Evolutionary conservation across 1,284 basidiomycete genomes (phyloP).

Genomic region (Cutaneotrichosporon daszewskae): DNA sequence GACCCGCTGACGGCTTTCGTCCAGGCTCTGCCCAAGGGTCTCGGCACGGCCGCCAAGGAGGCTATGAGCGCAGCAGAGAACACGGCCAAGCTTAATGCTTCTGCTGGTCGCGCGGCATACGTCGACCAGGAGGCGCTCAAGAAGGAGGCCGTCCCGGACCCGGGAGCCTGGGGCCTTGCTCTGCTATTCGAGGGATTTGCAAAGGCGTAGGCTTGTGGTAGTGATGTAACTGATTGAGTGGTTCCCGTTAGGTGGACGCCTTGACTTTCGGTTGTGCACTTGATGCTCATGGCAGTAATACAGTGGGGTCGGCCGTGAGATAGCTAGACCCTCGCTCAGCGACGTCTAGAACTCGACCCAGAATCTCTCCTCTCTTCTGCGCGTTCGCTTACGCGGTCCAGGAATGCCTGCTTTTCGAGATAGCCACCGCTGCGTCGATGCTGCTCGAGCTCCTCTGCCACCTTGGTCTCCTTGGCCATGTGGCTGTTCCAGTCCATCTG

Average conservation of each 20-base stretch:
- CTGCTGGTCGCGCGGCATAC: slow-evolving; percentile 84
- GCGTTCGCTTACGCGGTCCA: slow-evolving; percentile 43
- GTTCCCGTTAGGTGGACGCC: no score
- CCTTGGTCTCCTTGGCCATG: slow-evolving; percentile 19
- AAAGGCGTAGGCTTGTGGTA: slow-evolving; percentile 1
- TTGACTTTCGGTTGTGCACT: no score
- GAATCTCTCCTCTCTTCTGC: no score
- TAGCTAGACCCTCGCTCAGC: no score
- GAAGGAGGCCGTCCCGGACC: slow-evolving; percentile 69
- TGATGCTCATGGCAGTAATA: no score
- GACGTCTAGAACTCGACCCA: no score
- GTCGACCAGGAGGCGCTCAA: slow-evolving; percentile 67
- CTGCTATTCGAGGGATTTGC: slow-evolving; percentile 60
- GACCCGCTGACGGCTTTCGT: slow-evolving; percentile 86
- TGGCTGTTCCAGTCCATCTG: slow-evolving; percentile 46
- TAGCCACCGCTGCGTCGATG: slow-evolving; percentile 40
- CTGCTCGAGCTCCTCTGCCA: slow-evolving; percentile 37
- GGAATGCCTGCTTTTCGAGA: slow-evolving; percentile 42
- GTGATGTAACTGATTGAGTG: no score
- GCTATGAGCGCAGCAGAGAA: slow-evolving; percentile 65
- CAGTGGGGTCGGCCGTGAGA: no score
- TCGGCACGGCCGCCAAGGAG: slow-evolving; percentile 57
- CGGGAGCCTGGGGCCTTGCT: slow-evolving; percentile 83
- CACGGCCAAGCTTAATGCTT: slow-evolving; percentile 69
- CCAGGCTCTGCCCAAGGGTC: slow-evolving; percentile 50